Percentiles rank a stretch among this genome's conserved stretches.
Conservation (phyloP, 2,329 filamentous ascomycete species). For the Botrytis fabae region DNA sequence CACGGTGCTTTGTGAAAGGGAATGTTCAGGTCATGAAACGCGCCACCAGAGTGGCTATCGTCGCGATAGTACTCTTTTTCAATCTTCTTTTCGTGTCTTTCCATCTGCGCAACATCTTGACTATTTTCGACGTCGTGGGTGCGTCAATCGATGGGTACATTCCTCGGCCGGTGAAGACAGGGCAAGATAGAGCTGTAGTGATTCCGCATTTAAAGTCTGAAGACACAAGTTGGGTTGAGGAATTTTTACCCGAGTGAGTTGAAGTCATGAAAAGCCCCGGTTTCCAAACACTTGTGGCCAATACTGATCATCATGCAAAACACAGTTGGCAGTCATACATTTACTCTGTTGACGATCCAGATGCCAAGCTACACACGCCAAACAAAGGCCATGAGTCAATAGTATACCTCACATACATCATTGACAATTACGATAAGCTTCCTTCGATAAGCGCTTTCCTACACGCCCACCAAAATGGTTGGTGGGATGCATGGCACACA, state of each 20-base stretch:
- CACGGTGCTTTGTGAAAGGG: not conserved
- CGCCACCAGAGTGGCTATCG: not conserved
- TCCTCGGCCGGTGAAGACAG: not conserved
- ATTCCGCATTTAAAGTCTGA: not conserved
- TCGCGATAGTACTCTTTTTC: conserved; percentile 8
- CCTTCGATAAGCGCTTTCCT: conserved; percentile 38
- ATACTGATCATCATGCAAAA: not conserved
- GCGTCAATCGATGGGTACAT: not conserved
- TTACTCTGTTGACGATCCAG: conserved; percentile 35
- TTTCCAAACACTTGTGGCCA: not conserved
- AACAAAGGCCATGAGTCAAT: conserved; percentile 44
- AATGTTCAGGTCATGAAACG: conserved; percentile 3
- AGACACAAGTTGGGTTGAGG: conserved; percentile 7
- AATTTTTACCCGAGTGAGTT: conserved; percentile 11
- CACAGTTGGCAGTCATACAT: conserved; percentile 8
- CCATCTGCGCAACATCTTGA: conserved; percentile 1
- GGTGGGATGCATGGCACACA: conserved; percentile 37
- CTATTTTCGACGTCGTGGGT: not conserved
- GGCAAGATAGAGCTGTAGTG: conserved; percentile 7
- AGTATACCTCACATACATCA: conserved; percentile 54
- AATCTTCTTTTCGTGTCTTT: not conserved
- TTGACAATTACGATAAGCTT: conserved; percentile 60
- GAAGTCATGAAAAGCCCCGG: too few relatives aligned
- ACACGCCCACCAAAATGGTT: conserved; percentile 50
- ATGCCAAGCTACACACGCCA: conserved; percentile 48